phyloP scores from a whole-genome alignment of 805 yeast genomes.

The Candida maris region DNA sequence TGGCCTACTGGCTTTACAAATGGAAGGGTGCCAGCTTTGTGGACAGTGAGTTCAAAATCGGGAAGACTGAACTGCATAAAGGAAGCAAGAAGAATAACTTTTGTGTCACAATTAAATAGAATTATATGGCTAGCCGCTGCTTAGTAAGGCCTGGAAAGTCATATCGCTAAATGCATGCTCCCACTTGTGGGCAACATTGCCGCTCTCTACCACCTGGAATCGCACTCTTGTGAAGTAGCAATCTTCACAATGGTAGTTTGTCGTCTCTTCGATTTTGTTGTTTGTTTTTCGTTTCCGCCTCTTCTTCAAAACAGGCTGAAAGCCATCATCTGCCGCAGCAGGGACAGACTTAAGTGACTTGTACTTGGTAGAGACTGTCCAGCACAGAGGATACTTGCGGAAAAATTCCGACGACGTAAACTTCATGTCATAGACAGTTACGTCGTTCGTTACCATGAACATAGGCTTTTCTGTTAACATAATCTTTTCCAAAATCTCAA shows the following conservation, averaged over 20 bases:
- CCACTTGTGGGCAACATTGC: constrained; percentile 20
- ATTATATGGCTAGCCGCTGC: background rate
- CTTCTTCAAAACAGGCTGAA: constrained; percentile 12
- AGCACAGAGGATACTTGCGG: constrained; percentile 27
- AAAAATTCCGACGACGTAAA: constrained; percentile 25
- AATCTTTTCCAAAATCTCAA: constrained; percentile 26
- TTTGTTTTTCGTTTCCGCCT: constrained; percentile 10
- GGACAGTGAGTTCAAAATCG: constrained; percentile 17
- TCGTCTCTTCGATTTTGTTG: constrained; percentile 3
- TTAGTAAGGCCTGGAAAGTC: constrained; percentile 11
- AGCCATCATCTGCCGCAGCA: constrained; percentile 10
- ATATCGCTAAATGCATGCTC: constrained; percentile 28
- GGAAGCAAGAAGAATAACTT: constrained; percentile 71
- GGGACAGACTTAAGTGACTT: background rate
- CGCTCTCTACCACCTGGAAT: constrained; percentile 2
- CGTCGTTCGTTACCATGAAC: constrained; percentile 30
- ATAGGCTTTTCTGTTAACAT: constrained; percentile 20
- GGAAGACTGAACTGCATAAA: constrained; percentile 49
- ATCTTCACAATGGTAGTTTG: constrained; percentile 15
- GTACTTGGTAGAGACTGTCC: constrained; percentile 19
- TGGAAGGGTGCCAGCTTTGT: constrained; percentile 36
- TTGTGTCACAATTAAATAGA: constrained; percentile 39
- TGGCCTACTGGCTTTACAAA: constrained; percentile 67
- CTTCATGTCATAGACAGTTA: constrained; percentile 26
- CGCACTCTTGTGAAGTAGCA: constrained; percentile 14